These are phyloP conservation scores for Zasmidium cellare DNA, from an alignment of 2,329 filamentous ascomycete species.

Conservation along the genomic window DNA sequence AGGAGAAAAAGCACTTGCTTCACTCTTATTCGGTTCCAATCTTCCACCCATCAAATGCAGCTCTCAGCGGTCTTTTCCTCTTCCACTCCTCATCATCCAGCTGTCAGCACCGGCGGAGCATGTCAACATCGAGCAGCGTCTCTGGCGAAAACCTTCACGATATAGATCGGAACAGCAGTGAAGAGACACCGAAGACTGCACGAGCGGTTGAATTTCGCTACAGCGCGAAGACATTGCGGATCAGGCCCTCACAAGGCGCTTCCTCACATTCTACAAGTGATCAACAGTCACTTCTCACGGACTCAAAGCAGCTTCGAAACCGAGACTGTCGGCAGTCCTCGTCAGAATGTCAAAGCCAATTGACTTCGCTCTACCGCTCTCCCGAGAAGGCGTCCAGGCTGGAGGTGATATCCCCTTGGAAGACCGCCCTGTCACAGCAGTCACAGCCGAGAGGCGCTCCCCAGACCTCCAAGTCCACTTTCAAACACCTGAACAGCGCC, in stretches of 20 bases:
- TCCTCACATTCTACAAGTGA: not conserved
- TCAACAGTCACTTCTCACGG: not conserved
- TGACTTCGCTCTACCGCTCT: not conserved
- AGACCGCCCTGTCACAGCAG: not conserved
- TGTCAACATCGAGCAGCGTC: slow-evolving; percentile 1
- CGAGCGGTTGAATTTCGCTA: not conserved
- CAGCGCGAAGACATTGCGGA: not conserved
- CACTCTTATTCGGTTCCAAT: not conserved
- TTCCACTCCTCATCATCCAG: not conserved
- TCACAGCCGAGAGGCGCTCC: too few relatives aligned
- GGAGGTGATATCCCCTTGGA: not conserved
- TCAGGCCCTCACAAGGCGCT: not conserved
- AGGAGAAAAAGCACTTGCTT: not conserved
- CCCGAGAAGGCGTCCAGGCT: not conserved
- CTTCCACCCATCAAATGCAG: not conserved
- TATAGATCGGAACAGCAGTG: not conserved
- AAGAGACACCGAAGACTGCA: not conserved
- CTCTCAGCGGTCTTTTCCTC: not conserved
- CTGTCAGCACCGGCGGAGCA: not conserved
- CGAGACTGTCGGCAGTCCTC: not conserved
- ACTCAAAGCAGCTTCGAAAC: not conserved
- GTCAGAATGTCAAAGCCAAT: not conserved
- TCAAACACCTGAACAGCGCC: too few relatives aligned
- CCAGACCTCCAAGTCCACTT: too few relatives aligned
- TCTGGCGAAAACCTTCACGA: not conserved